These are phyloP conservation scores for Mucor mucedo DNA, from an alignment of 371 early-diverging fungal species.

Conservation along the genomic window DNA sequence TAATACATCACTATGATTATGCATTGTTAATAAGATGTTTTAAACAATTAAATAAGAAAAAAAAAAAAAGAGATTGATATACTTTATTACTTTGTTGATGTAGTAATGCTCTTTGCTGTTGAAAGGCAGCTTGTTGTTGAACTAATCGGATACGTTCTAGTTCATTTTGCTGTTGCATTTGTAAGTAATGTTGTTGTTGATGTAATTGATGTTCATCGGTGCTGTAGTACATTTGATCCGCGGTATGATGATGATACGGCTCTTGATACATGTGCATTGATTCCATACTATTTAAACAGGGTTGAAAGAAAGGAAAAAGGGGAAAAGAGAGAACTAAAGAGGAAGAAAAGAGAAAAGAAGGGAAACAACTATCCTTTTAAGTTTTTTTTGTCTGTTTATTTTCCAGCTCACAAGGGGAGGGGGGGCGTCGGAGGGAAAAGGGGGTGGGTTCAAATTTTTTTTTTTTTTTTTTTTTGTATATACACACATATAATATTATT, in stretches of 20 bases:
- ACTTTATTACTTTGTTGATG: constrained; percentile 13
- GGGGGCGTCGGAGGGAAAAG: neutral
- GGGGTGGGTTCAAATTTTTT: neutral
- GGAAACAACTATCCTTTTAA: neutral
- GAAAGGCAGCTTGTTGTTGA: constrained; percentile 28
- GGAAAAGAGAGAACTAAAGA: neutral
- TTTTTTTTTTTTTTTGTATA: neutral
- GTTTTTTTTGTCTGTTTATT: neutral
- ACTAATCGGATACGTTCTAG: constrained; percentile 22
- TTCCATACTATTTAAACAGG: neutral
- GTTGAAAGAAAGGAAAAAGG: neutral
- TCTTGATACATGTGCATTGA: neutral
- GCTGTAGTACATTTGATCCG: constrained; percentile 3
- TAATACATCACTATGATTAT: constrained; percentile 20
- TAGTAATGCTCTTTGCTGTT: constrained; percentile 24
- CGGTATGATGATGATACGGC: neutral
- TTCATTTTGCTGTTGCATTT: constrained; percentile 17
- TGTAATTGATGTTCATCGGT: constrained; percentile 2
- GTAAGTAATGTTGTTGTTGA: constrained; percentile 1
- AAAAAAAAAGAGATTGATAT: neutral
- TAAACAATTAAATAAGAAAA: neutral
- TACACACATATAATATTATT: neutral
- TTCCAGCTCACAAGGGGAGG: neutral
- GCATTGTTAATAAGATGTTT: neutral
- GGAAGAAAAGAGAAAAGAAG: constrained; percentile 8